Base-by-base conservation (phyloP, 179 eudicot species). In the Beta lomatogona region DNA sequence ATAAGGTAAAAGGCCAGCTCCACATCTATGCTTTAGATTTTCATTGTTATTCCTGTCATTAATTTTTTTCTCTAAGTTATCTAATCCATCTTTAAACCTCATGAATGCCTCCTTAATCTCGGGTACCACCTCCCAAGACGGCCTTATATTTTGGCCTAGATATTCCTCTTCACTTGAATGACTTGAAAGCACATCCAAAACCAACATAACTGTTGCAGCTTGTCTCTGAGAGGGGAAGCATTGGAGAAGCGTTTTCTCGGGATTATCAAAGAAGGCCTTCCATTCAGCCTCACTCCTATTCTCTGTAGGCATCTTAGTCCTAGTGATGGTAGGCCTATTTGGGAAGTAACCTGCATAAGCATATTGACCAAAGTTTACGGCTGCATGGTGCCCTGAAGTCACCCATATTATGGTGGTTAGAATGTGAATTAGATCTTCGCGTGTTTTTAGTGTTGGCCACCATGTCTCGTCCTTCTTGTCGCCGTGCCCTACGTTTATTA, bases 331-430 rank as follows among this genome's bases (percentile, higher is more conserved):
- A 2, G 96, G 92, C 81, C 94, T 83, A 66, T 91, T 93, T 0
- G 94, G 98, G 64, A 92, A 87, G 36, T 90, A 93, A 28, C 91
- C 98, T 6, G 80, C 98, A 18, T 61, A 91, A 19, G 83, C 83
- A n/a, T 92, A 93, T 44, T 93, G 93, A 3, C 94, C 91, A 41
- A 93, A 93, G 86, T 93, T 92, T 14, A 91, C 93, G 0, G 97
- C 91, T 0, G 94, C 90, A 76, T 93, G 97, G 77, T 92, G 94
- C 21, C 90, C 93, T 25, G 96, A 93, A 18, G 90, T 52, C 3
- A 92, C 89, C 98, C 98, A 93, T 9, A 90, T 91, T 19, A 93
- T 91, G 25, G 86, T 91, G 4, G 93, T 90, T 31, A 91, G 3
- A 54, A 91, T 89, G 4, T 83, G 78, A 13, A 88, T 82, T 2